Evolutionary conservation across 371 early-diverging fungal species (phyloP), one percentile per base, ranked within the genome.

Genomic region (Mucor plumbeus): DNA sequence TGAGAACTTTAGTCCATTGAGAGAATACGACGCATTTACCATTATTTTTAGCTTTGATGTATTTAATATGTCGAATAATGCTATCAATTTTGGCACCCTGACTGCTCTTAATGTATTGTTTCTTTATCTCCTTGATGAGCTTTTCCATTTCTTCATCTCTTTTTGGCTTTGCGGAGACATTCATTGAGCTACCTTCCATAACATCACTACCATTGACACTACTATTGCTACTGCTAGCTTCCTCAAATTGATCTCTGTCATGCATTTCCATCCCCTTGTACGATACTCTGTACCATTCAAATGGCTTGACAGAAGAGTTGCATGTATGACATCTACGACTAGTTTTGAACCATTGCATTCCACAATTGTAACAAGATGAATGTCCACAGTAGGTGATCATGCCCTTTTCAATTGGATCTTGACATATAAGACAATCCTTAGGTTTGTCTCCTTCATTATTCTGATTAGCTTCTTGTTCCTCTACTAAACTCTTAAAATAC

Each of bases 1-100:
- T 72, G 21, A 92, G 76, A 2, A 89, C 86, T 33, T 79, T 75
- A 10, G 77, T 73, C 90, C 91, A 92, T 57, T 92, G 92, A 4
- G 90, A 90, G 69, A 92, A 92, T 4, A 91, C 77, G 1, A 91
- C 75, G 13, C 82, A 79, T 72, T 91, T 91, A n/a, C 80, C 84
- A 7, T 66, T 65, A 2, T 81, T 78, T 19, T 73, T 75, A 33
- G 61, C 43, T 21, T 78, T 72, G 35, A 90, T 74, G 53, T 79
- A 76, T 13, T 80, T 64, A 26, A 92, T 81, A 65, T 91, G 91
- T 13, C 84, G 78, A 10, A 89, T 70, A 41, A 92, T 81, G 38
- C 81, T 79, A 68, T 92, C 91, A 14, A 90, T 66, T 67, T 92
- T 92, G 15, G 80, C 76, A 7, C 81, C 81, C 48, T 67, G 57